Evolutionary conservation across 2,329 filamentous ascomycete genomes (phyloP).

Genomic region (Scorias spongiosa): DNA sequence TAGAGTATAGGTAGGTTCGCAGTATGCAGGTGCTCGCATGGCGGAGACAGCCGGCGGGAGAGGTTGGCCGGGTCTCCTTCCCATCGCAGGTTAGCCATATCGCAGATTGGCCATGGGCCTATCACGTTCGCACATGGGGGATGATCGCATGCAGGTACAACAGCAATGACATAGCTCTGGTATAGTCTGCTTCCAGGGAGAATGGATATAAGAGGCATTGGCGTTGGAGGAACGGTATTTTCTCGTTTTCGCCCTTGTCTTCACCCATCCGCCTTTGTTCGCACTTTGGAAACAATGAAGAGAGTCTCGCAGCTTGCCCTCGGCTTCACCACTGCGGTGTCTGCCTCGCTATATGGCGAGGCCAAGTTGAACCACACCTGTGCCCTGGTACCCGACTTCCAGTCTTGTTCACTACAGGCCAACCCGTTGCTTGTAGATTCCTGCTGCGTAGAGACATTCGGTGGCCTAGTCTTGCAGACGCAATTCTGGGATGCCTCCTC

Average conservation of each 20-base stretch:
- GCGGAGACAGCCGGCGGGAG: too few species aligned
- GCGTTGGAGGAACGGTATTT: too few species aligned
- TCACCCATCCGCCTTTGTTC: neutral
- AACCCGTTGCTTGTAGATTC: conserved; percentile 34
- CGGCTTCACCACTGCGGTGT: conserved; percentile 5
- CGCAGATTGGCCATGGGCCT: too few species aligned
- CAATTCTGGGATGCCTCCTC: conserved; percentile 45
- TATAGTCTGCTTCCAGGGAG: too few species aligned
- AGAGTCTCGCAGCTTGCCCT: neutral
- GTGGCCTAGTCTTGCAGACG: conserved; percentile 45
- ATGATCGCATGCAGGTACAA: too few species aligned
- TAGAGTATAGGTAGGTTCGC: too few species aligned
- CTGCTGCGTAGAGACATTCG: conserved; percentile 51
- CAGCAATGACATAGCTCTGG: too few species aligned
- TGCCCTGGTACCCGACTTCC: conserved; percentile 22
- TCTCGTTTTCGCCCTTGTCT: neutral
- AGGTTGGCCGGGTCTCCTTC: too few species aligned
- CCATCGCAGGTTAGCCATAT: too few species aligned
- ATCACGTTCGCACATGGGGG: too few species aligned
- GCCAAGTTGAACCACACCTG: conserved; percentile 43
- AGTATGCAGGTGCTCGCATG: too few species aligned
- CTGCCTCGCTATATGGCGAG: conserved; percentile 31
- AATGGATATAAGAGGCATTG: too few species aligned
- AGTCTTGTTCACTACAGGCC: conserved; percentile 32
- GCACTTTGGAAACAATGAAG: neutral